Base-by-base conservation (phyloP, 805 yeast species). In the Yarrowia sp. region DNA sequence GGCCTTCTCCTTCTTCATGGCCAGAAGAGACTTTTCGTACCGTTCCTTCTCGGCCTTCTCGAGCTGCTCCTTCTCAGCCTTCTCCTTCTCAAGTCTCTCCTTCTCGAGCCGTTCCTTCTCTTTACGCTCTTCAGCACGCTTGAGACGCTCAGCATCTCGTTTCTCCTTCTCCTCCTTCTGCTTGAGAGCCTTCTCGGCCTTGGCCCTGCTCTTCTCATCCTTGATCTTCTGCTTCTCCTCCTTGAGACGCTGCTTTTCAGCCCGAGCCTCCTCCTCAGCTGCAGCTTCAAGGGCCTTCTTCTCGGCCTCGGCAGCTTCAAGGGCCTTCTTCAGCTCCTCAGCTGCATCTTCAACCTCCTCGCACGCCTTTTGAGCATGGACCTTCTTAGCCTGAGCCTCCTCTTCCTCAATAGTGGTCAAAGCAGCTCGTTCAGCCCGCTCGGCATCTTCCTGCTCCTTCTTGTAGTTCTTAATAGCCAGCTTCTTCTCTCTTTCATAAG, bases 1-100 rank as follows among this genome's bases (percentile, higher is more conserved):
- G 12, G 50, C 64, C 33, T 58, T 58, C 40, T 58, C 64, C 50
- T 58, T 58, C 64, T 58, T 43, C 64, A 58, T 58, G 20, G 64
- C 64, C 39, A 14, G 15, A 6, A 58, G 50, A 12, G 64, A 43
- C 30, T 43, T 42, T 14, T 42, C 49, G 50, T 58, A 43, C 2
- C 49, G 30, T 33, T 58, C 64, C 50, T 58, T 55, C 15, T 55
- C 61, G 2, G 61, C 60, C 60, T 38, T 53, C 19, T 53, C 60
- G 5, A 38, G 30, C 60, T 53, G 38, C 33, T 53, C 60, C 14
- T 38, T 38, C 60, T 53, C 60, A 3, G 33, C 38, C 50, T 42
- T 43, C 39, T 42, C 49, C 33, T 43, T 58, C 50, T 58, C 50
- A 6, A 33, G 42, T 6, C 49, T 33, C 50, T 58, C 64, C n/a